Evolutionary conservation across 345 rosid species (phyloP).

Genomic region (Turnera subulata): DNA sequence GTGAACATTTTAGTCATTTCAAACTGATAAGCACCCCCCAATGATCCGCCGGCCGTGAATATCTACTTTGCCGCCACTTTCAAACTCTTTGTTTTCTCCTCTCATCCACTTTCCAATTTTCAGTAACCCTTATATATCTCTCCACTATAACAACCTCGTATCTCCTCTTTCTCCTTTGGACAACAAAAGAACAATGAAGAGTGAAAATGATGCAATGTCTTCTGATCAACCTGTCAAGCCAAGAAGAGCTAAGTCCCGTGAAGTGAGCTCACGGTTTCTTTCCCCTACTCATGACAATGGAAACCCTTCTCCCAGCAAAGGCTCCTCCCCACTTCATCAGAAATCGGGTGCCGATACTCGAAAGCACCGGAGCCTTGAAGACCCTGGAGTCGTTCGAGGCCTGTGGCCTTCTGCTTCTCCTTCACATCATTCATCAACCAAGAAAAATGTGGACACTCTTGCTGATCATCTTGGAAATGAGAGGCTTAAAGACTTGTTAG

Average conservation of each 20-base stretch:
- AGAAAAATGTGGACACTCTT: conserved; percentile 33
- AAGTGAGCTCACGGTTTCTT: conserved; percentile 64
- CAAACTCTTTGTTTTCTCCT: conserved; percentile 37
- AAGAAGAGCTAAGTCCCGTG: conserved; percentile 46
- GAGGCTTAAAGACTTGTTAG: conserved; percentile 38
- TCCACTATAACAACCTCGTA: neutral
- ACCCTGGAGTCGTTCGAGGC: conserved; percentile 24
- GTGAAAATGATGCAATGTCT: conserved; percentile 18
- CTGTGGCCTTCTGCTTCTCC: conserved; percentile 53
- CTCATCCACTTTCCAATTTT: conserved; percentile 24
- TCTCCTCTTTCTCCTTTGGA: conserved; percentile 1
- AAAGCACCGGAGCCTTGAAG: conserved; percentile 35
- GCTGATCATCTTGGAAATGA: conserved; percentile 52
- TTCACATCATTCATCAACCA: conserved; percentile 27
- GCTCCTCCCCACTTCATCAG: conserved; percentile 25
- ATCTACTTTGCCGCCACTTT: conserved; percentile 51
- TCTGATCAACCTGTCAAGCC: conserved; percentile 37
- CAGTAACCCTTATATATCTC: conserved; percentile 7
- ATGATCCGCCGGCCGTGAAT: conserved; percentile 46
- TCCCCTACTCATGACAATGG: conserved; percentile 40
- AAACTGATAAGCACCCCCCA: conserved; percentile 2
- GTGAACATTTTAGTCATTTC: conserved; percentile 16
- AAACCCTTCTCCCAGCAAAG: conserved; percentile 30
- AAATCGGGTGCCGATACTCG: conserved; percentile 22
- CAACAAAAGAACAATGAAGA: conserved; percentile 34